Evolutionary conservation across 2,329 filamentous ascomycete species (phyloP).

Genomic region (Cladobotryum mycophilum): DNA sequence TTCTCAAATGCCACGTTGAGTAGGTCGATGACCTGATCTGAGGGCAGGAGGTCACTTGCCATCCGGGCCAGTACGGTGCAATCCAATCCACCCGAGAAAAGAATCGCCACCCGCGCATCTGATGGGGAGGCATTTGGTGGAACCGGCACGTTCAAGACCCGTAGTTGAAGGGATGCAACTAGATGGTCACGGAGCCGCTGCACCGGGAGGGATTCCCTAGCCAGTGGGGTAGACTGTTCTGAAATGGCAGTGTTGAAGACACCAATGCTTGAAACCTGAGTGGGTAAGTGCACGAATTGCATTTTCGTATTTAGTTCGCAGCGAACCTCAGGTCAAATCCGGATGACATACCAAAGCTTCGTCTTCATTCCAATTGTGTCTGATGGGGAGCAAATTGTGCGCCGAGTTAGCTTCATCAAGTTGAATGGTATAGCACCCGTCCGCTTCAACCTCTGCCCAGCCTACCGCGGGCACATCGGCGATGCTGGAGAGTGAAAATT

Average conservation of each 20-base stretch:
- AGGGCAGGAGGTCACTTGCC: conserved; percentile 67
- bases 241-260: conserved; percentile 45
- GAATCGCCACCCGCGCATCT: conserved; percentile 60
- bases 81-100: conserved; percentile 93
- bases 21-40: conserved; percentile 68
- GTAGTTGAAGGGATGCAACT: conserved; percentile 53
- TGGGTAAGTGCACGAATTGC: conserved; percentile 34
- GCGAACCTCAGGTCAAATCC: neutral
- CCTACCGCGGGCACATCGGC: conserved; percentile 44
- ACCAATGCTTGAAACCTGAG: conserved; percentile 48
- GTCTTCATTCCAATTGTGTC: conserved; percentile 28
- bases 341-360: conserved; percentile 39
- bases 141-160: conserved; percentile 59
- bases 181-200: conserved; percentile 48
- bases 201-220: conserved; percentile 42
- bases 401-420: conserved; percentile 29
- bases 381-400: conserved; percentile 13
- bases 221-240: conserved; percentile 19
- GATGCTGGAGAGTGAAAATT: conserved; percentile 64
- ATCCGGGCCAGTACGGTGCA: conserved; percentile 83
- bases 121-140: conserved; percentile 35
- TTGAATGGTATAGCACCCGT: conserved; percentile 69
- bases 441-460: conserved; percentile 79
- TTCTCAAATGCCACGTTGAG: conserved; percentile 98
- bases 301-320: neutral